These are phyloP conservation scores for Trichoderma erinaceum DNA, from an alignment of 495 filamentous ascomycete genomes.

Conservation along the genomic window DNA sequence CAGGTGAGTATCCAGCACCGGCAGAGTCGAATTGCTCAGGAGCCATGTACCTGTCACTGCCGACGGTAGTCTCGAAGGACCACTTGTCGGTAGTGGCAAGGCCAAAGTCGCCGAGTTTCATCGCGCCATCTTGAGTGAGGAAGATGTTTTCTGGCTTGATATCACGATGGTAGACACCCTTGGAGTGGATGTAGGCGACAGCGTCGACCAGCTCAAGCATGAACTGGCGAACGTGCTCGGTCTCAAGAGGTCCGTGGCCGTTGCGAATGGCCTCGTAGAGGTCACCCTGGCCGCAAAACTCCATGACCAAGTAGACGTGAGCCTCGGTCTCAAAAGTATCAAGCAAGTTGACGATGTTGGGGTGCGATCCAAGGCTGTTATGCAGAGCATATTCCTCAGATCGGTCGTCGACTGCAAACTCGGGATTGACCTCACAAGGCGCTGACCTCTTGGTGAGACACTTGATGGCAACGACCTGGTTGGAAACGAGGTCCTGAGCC, in stretches of 20 bases:
- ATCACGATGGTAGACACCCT: constrained; percentile 92
- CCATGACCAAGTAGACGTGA: constrained; percentile 87
- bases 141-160: constrained; percentile 99
- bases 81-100: constrained; percentile 79
- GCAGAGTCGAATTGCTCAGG: constrained; percentile 92
- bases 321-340: constrained; percentile 86
- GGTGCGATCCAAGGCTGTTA: constrained; percentile 66
- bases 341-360: constrained; percentile 89
- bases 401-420: constrained; percentile 64
- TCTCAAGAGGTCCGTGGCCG: constrained; percentile 82
- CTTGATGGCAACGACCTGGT: constrained; percentile 84
- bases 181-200: constrained; percentile 82
- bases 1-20: constrained; percentile 81
- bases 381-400: constrained; percentile 88
- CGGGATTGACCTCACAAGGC: constrained; percentile 45
- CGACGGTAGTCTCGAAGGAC: constrained; percentile 86
- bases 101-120: constrained; percentile 97
- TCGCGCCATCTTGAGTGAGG: constrained; percentile 70
- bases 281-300: constrained; percentile 94
- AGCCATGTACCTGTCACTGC: constrained; percentile 98
- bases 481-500: constrained; percentile 69
- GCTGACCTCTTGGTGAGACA: constrained; percentile 75
- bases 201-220: constrained; percentile 92
- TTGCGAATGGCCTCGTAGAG: constrained; percentile 93
- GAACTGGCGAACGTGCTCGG: constrained; percentile 91